Evolutionary conservation across 441 rosid genomes (phyloP), one percentile per base, ranked within the genome.

Genomic region (Adansonia gregorii): DNA sequence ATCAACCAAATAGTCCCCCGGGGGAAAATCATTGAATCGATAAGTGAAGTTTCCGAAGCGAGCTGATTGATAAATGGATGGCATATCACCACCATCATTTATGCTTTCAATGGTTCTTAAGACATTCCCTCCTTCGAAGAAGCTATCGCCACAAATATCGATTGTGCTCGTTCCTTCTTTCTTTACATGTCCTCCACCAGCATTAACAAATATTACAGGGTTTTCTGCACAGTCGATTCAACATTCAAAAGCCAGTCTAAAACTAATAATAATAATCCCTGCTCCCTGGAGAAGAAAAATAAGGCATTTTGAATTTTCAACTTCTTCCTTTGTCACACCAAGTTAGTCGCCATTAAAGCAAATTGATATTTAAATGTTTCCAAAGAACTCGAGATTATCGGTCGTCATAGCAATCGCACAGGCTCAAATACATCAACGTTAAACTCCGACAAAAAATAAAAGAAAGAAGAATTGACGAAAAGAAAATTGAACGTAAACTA

Each of bases 31-130:
- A 79, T 72, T 67, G 56, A 94, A 84, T 67, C 52, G 70, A 78
- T 94, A 94, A 80, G 87, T 79, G 83, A 93, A 92, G 82, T 84
- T 90, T 51, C 98, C 98, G 0, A 89, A 82, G 72, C 98, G 84
- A 49, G 93, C 97, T 35, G 98, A 92, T 76, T 92, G 89, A 78
- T 94, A 94, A 59, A 94, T 71, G 82, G 81, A 86, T 0, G 92
- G 93, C 70, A 59, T 89, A 83, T 93, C 97, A 79, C 97, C 98
- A 43, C 88, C 92, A 73, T 89, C 97, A 35, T 14, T 63, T 12
- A 94, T 92, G 70, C 49, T 76, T 80, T 94, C 97, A 22, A 82
- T 82, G 11, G 98, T 94, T 74, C 91, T 82, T 70, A 89, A 15
- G 78, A 87, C 93, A 69, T 85, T 86, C 12, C 98, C 98, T 75